Evolutionary conservation across 768 basidiomycete species (phyloP), one percentile per base, ranked within the genome.

Genomic region (Hebeloma cylindrosporum): DNA sequence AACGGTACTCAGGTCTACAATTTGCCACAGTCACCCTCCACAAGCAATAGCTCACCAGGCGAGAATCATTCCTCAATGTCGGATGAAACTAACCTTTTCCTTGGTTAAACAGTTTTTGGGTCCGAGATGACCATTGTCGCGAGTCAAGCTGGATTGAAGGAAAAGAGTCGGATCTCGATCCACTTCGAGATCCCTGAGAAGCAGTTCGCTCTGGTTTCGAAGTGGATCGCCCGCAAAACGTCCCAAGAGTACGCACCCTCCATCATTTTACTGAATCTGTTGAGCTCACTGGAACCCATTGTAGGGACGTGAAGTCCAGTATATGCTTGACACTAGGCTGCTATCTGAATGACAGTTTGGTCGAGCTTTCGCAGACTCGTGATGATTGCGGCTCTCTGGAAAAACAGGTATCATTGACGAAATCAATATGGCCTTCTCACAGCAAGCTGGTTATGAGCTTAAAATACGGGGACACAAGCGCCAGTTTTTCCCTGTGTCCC

Each of bases 291-390:
- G n/a, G n/a, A n/a, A n/a, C n/a, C n/a, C n/a, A n/a, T n/a, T 37
- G 28, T 38, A 54, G 57, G 18, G 16, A 44, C 17, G 18, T 51
- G 18, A 22, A 28, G 16, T 27, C 25, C 7, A 69, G 67, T 28
- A 54, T 72, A 17, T 79, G 77, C 40, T 48, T 78, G 18, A 74
- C 74, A 2, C 53, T 80, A 21, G 71, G 61, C 4, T 77, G 74
- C 38, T 80, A 73, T 60, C 60, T 56, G 23, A 62, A 61, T 30
- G 47, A 53, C 5, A 61, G 60, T 20, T 48, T 57, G 13, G 18
- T 33, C 3, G 44, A 51, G 23, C 40, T 45, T 23, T 28, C 36
- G n/a, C 43, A 50, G 31, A 51, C 36, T 38, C n/a, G n/a, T n/a
- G 36, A 56, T 13, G 39, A 34, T 4, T 43, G 39, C 35, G 34